phyloP scores from a whole-genome alignment of 305 asterid species.

The Solanum hybrid region DNA sequence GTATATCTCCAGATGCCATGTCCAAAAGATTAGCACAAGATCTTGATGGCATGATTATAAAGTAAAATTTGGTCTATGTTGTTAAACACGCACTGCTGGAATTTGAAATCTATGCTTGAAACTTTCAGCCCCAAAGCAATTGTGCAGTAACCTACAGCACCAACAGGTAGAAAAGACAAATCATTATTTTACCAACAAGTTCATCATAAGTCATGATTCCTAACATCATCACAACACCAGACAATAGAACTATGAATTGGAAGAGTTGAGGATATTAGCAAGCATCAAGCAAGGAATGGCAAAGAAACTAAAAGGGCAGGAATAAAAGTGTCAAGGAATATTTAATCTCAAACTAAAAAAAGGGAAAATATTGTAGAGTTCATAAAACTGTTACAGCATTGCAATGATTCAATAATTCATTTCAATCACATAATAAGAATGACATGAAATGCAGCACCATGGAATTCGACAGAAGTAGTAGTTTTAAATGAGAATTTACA shows the following conservation, averaged over 20 bases:
- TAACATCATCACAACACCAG: constrained; percentile 2
- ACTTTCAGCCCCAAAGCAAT: not conserved
- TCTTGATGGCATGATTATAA: constrained; percentile 45
- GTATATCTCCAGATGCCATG: constrained; percentile 49
- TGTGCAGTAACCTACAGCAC: not conserved
- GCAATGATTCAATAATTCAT: not conserved
- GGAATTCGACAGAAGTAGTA: not conserved
- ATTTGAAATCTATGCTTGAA: not conserved
- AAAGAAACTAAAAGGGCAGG: not conserved
- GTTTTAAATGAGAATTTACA: not conserved
- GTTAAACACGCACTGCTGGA: not conserved
- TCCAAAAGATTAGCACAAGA: constrained; percentile 58
- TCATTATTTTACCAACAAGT: not conserved
- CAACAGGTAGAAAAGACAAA: not conserved
- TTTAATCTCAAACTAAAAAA: not conserved
- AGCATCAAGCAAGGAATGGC: not conserved
- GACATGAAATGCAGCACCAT: not conserved
- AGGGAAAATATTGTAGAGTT: not conserved
- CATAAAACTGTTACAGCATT: not conserved
- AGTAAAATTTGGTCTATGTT: not conserved
- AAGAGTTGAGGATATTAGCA: not conserved
- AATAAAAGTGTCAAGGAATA: not conserved
- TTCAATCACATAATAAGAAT: not conserved
- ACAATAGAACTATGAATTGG: not conserved
- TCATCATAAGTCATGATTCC: not conserved